These are phyloP conservation scores for Aspergillus tamarii DNA, from an alignment of 2,329 filamentous ascomycete species.

Conservation along the genomic window DNA sequence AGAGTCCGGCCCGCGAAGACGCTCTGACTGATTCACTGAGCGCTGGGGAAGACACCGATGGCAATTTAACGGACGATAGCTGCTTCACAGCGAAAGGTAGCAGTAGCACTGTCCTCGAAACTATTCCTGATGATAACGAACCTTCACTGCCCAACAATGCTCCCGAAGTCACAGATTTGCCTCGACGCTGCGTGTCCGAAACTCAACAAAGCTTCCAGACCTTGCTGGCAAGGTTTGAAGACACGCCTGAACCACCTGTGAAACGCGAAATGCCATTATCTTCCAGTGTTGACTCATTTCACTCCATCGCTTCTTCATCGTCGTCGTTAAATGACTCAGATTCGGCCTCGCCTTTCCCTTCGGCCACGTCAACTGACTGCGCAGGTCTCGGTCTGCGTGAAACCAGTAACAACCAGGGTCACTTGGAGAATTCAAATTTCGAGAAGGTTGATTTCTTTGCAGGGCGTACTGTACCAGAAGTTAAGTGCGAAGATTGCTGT, in stretches of 20 bases:
- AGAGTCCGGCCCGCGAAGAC: constrained; percentile 19
- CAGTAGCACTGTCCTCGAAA: constrained; percentile 28
- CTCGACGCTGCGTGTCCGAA: constrained; percentile 32
- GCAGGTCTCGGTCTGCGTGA: constrained; percentile 6
- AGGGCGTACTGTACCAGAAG: constrained; percentile 4
- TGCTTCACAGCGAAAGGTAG: constrained; percentile 28
- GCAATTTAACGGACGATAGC: constrained; percentile 36
- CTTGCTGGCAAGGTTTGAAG: constrained; percentile 44
- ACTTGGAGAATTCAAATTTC: constrained; percentile 1
- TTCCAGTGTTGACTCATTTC: constrained; percentile 48
- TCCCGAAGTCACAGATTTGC: constrained; percentile 14
- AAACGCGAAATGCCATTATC: constrained; percentile 35
- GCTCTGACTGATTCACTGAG: constrained; percentile 28
- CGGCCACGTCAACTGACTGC: constrained; percentile 13
- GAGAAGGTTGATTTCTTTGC: constrained; percentile 33
- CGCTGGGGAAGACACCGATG: constrained; percentile 38
- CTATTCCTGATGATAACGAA: constrained; percentile 25
- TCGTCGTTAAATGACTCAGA: constrained; percentile 25
- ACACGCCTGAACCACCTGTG: constrained; percentile 29
- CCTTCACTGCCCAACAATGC: constrained; percentile 13
- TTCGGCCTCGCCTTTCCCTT: constrained; percentile 27
- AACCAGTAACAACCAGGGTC: not conserved
- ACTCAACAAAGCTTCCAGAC: constrained; percentile 38
- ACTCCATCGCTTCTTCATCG: constrained; percentile 37
- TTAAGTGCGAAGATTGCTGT: constrained; percentile 14